Evolutionary conservation across 345 rosid genomes (phyloP).

Genomic region (Eucalyptus cloeziana): DNA sequence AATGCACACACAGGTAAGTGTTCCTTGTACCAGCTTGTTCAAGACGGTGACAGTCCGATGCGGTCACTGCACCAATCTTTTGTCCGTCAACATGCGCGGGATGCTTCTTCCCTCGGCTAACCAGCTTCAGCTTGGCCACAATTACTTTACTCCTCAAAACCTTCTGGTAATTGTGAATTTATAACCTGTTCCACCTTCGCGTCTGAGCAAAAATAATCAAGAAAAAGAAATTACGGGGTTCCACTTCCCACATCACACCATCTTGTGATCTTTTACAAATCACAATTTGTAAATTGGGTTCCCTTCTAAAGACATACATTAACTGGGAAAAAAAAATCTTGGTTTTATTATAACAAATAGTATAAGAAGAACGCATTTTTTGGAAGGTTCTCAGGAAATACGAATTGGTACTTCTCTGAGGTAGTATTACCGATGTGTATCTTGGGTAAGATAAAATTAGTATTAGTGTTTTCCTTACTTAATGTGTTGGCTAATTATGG

Average conservation of each 20-base stretch:
- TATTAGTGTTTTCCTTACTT: neutral
- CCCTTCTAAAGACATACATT: neutral
- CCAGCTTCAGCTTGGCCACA: constrained; percentile 66
- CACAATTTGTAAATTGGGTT: neutral
- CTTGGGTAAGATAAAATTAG: neutral
- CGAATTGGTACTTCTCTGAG: neutral
- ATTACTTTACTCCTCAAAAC: constrained; percentile 70
- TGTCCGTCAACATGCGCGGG: constrained; percentile 73
- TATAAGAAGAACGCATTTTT: neutral
- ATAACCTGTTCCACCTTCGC: neutral
- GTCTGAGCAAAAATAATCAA: neutral
- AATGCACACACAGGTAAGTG: constrained; percentile 53
- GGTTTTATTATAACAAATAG: neutral
- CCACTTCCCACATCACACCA: neutral
- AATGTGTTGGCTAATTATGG: neutral
- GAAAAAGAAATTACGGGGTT: neutral
- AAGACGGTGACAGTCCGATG: constrained; percentile 94
- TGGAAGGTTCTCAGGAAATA: neutral
- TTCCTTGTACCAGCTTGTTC: constrained; percentile 92
- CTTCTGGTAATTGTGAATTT: constrained; percentile 25
- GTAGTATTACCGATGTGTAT: neutral
- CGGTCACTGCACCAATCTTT: constrained; percentile 90
- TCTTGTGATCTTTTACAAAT: neutral
- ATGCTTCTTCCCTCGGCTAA: constrained; percentile 57
- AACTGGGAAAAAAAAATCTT: neutral